Conservation (phyloP, 805 yeast genomes). For the Metschnikowia lachancei region DNA sequence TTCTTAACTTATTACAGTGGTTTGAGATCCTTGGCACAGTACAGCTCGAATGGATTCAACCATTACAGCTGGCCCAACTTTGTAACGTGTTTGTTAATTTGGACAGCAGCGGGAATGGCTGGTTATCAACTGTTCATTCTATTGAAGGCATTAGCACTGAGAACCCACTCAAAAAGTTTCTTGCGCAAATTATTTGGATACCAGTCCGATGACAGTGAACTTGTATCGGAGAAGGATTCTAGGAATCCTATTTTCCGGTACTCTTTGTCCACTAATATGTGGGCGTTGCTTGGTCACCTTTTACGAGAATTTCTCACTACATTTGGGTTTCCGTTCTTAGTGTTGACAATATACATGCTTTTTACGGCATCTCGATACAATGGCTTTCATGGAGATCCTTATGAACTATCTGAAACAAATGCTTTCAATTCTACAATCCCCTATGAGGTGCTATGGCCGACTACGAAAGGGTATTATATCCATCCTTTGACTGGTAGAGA, state of each 20-base stretch:
- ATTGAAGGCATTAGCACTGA: slow-evolving; percentile 14
- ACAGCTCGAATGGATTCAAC: slow-evolving; percentile 24
- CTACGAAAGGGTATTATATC: slow-evolving; percentile 7
- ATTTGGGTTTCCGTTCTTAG: slow-evolving; percentile 45
- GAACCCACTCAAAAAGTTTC: background rate
- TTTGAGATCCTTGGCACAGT: slow-evolving; percentile 36
- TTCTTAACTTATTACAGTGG: slow-evolving; percentile 44
- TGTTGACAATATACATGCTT: slow-evolving; percentile 37
- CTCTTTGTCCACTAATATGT: slow-evolving; percentile 14
- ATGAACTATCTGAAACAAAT: slow-evolving; percentile 7
- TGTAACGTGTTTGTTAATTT: slow-evolving; percentile 32
- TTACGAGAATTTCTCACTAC: slow-evolving; percentile 31
- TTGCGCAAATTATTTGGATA: slow-evolving; percentile 9
- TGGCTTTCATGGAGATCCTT: slow-evolving; percentile 8
- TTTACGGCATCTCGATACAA: slow-evolving; percentile 21
- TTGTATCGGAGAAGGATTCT: background rate
- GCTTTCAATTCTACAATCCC: slow-evolving; percentile 28
- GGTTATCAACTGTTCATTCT: slow-evolving; percentile 23
- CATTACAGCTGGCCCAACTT: slow-evolving; percentile 44
- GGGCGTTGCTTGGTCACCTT: slow-evolving; percentile 32
- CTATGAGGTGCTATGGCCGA: slow-evolving; percentile 22
- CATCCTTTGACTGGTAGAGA: background rate
- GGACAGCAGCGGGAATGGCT: slow-evolving; percentile 26
- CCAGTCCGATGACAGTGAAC: background rate
- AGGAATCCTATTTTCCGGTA: slow-evolving; percentile 1